Conservation (phyloP, 176 grass and related monocot species). For the Miscanthus lutarioriparius region DNA sequence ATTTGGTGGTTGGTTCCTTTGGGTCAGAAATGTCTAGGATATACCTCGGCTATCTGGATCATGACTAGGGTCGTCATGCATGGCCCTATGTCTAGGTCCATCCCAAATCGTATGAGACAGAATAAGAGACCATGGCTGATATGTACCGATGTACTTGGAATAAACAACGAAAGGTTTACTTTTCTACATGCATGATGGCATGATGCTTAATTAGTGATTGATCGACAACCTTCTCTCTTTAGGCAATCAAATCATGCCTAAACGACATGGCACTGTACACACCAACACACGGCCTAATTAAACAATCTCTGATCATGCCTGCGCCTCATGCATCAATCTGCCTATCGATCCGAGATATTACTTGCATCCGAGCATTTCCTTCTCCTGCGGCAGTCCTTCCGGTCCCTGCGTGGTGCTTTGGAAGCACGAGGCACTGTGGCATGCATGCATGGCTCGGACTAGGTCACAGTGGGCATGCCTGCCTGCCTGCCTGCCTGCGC, state of each 20-base stretch:
- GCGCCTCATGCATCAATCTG: neutral
- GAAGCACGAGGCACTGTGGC: constrained; percentile 39
- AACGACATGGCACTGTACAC: neutral
- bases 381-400: neutral
- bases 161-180: neutral
- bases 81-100: neutral
- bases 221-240: neutral
- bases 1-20: too few relatives aligned
- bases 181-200: neutral
- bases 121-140: neutral
- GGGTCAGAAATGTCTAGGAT: too few relatives aligned
- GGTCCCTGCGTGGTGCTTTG: constrained; percentile 19
- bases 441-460: constrained; percentile 47
- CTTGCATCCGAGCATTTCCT: constrained; percentile 38
- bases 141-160: neutral
- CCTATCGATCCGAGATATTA: neutral
- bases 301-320: neutral
- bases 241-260: neutral
- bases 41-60: too few relatives aligned
- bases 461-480: constrained; percentile 37
- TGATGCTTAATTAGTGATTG: neutral
- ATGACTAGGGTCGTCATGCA: too few relatives aligned
- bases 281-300: neutral
- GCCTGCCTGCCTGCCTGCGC: constrained; percentile 12
- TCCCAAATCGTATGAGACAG: neutral